A percentile compares a stretch with the other conserved stretches of the same genome.
Conservation (phyloP, 441 rosid species). For the Gossypium trilobum region DNA sequence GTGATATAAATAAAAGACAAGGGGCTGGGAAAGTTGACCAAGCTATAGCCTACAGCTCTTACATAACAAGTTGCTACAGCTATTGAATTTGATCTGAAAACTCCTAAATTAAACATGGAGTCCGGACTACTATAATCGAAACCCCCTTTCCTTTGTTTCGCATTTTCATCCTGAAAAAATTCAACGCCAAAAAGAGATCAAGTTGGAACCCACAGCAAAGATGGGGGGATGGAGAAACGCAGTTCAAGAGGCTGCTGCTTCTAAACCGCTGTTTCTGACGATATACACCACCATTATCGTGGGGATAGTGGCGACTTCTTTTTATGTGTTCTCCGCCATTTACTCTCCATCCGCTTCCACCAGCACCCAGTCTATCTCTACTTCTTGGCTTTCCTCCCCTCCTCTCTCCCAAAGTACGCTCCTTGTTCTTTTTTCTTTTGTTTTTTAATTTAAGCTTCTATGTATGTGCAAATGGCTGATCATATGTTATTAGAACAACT, state of each 20-base stretch:
- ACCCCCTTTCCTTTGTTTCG: too few relatives aligned
- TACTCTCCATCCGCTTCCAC: conserved; percentile 42
- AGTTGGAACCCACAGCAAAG: neutral
- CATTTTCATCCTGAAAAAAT: neutral
- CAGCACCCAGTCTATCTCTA: conserved; percentile 25
- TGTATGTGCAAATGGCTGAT: neutral
- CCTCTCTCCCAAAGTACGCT: conserved; percentile 28
- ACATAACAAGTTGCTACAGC: neutral
- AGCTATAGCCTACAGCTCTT: neutral
- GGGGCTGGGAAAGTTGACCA: neutral
- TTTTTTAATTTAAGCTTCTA: neutral
- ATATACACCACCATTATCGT: conserved; percentile 68
- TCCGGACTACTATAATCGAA: neutral
- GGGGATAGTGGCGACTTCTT: conserved; percentile 63
- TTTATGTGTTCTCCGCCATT: conserved; percentile 76
- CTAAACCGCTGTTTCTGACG: conserved; percentile 75
- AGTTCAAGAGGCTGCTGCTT: conserved; percentile 51
- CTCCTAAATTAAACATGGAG: neutral
- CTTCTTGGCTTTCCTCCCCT: conserved; percentile 56
- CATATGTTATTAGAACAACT: neutral
- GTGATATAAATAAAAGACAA: neutral
- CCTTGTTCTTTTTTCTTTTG: conserved; percentile 8
- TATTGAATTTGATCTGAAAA: neutral
- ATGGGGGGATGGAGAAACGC: conserved; percentile 68
- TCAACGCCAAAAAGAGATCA: neutral